Evolutionary conservation across 2,329 filamentous ascomycete species (phyloP).

Genomic region (Coniochaeta hoffmannii): DNA sequence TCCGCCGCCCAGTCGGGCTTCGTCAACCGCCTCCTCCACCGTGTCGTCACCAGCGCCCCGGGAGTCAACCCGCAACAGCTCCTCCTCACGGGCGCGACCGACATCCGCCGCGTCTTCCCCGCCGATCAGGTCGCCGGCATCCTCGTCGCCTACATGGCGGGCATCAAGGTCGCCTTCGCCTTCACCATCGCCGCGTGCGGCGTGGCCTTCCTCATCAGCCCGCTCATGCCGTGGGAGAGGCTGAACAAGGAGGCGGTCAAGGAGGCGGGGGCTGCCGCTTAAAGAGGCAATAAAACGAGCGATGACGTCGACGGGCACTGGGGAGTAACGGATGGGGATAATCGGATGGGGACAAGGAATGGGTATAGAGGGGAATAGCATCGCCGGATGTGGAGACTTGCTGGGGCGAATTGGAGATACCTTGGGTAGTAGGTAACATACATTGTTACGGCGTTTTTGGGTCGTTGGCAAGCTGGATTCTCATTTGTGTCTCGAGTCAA

Average conservation of each 20-base stretch:
- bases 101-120: conserved; percentile 41
- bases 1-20: conserved; percentile 32
- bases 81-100: conserved; percentile 35
- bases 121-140: conserved; percentile 39
- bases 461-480: neutral
- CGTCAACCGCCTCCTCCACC: conserved; percentile 23
- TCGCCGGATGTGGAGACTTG: neutral
- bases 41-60: conserved; percentile 19
- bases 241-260: conserved; percentile 9
- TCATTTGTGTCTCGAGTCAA: neutral
- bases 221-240: conserved; percentile 19
- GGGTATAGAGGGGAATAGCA: neutral
- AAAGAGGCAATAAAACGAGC: no score
- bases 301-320: no score
- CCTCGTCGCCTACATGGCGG: conserved; percentile 49
- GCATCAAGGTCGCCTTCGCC: conserved; percentile 52
- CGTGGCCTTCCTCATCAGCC: conserved; percentile 18
- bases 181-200: conserved; percentile 36
- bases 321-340: neutral
- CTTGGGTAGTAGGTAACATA: neutral
- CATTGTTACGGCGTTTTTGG: neutral
- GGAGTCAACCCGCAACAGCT: conserved; percentile 22
- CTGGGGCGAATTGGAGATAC: neutral
- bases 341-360: neutral
- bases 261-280: conserved; percentile 2